phyloP scores from a whole-genome alignment of 1,284 basidiomycete genomes.

The Malassezia restricta region DNA sequence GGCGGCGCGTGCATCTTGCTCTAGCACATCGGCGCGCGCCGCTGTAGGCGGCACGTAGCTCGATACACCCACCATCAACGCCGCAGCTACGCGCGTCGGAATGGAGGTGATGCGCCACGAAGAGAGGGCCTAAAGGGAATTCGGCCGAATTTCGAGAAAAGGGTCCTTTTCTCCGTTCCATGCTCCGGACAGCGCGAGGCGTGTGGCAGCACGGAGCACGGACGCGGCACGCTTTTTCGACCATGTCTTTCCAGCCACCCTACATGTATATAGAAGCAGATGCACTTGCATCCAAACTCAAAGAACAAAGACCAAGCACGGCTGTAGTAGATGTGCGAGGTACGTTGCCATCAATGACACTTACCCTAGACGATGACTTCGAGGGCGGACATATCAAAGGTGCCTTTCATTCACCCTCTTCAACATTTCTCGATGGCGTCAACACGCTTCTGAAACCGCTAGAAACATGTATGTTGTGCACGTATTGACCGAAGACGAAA shows the following conservation, averaged over 20 bases:
- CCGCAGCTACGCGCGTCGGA: background rate
- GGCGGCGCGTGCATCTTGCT: constrained; percentile 13
- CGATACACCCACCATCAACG: constrained; percentile 9
- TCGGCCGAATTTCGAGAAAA: background rate
- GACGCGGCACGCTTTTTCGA: background rate
- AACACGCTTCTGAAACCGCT: constrained; percentile 30
- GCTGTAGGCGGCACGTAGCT: constrained; percentile 1
- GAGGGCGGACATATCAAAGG: constrained; percentile 45
- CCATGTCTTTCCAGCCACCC: constrained; percentile 27
- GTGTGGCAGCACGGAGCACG: background rate
- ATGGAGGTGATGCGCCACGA: background rate
- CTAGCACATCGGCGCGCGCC: constrained; percentile 7
- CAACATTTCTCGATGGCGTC: constrained; percentile 24
- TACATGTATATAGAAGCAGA: constrained; percentile 34
- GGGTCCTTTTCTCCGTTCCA: too few species aligned
- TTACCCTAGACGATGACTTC: constrained; percentile 40
- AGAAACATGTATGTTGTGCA: constrained; percentile 19
- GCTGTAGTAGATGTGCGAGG: constrained; percentile 40
- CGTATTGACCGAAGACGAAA: constrained; percentile 13
- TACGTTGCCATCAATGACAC: background rate
- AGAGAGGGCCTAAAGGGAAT: background rate
- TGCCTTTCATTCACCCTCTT: constrained; percentile 32
- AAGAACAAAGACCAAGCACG: constrained; percentile 18
- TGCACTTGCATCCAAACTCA: constrained; percentile 22
- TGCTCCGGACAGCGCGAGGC: too few species aligned